These are phyloP conservation scores for Pseudocercospora pini-densiflorae DNA, from an alignment of 2,329 filamentous ascomycete genomes.

Conservation along the genomic window DNA sequence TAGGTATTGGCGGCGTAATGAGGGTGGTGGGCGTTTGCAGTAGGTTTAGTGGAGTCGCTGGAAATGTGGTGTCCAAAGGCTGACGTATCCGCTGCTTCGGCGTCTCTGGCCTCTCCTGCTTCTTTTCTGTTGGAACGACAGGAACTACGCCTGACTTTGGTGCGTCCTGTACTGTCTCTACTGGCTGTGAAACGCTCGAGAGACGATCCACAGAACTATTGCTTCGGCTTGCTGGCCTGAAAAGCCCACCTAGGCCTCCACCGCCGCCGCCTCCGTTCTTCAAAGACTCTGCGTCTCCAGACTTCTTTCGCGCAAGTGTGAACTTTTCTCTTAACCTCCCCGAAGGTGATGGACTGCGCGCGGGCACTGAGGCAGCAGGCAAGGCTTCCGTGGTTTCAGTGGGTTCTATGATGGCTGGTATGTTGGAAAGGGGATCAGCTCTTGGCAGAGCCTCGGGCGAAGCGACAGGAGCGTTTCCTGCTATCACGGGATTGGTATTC, in stretches of 20 bases:
- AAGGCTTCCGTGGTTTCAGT: conserved; percentile 25
- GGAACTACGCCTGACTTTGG: conserved; percentile 7
- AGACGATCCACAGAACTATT: conserved; percentile 35
- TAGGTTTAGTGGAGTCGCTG: conserved; percentile 48
- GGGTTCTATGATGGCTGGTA: conserved; percentile 40
- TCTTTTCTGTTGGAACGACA: conserved; percentile 7
- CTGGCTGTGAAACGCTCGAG: conserved; percentile 43
- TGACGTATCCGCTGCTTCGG: conserved; percentile 24
- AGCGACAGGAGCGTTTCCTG: conserved; percentile 27
- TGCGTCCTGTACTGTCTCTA: conserved; percentile 19
- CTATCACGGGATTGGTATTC: conserved; percentile 34
- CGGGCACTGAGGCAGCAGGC: conserved; percentile 39
- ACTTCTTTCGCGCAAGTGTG: conserved; percentile 56
- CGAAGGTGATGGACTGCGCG: conserved; percentile 70
- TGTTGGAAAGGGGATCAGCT: conserved; percentile 40
- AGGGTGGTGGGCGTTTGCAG: conserved; percentile 58
- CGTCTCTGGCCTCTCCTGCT: conserved; percentile 31
- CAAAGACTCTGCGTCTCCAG: conserved; percentile 41
- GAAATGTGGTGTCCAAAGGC: conserved; percentile 41
- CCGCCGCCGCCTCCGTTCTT: conserved; percentile 50
- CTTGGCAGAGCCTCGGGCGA: conserved; percentile 35
- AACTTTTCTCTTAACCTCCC: conserved; percentile 76
- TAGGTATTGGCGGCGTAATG: conserved; percentile 68
- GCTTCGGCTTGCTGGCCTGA: conserved; percentile 45
- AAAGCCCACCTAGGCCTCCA: conserved; percentile 48